Evolutionary conservation across 129 eudicot species (phyloP), one percentile per base, ranked within the genome.

Genomic region (Tanacetum coccineum): DNA sequence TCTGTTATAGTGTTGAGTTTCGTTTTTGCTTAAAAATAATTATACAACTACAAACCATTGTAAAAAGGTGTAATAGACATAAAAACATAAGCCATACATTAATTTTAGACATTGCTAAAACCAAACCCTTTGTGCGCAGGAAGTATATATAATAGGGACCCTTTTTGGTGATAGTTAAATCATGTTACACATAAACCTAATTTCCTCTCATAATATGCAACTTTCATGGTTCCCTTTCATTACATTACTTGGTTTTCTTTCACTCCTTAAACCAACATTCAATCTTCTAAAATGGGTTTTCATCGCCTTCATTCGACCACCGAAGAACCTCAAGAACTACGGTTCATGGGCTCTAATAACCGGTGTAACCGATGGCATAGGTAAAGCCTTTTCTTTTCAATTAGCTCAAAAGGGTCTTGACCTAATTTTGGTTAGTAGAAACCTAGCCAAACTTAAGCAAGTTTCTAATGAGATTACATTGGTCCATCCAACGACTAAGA

Each of bases 341-440:
- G 97, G 97, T 13, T 76, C 94, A 6, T 87, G 96, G 96, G 97
- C 94, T 0, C 46, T 87, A 44, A 58, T 91, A 66, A 91, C 97
- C 9, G 97, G 97, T 25, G 78, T 89, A 42, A 85, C 96, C n/a
- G 96, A 85, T 26, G 97, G 97, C 20, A 85, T 91, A 3, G 96
- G 97, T 1, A 85, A 80, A 74, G 83, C 97, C 18, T 76, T 91
- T 4, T 94, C 96, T 48, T 77, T 83, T 39, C 76, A 85, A 50
- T 78, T 91, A 9, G 96, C 97, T 0, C 5, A 76, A 18, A 80
- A 68, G 46, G 91, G 88, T 59, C 87, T 91, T 28, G 62, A 87
- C 78, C 83, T 91, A 3, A 64, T 91, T 20, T 77, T 91, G 15
- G 85, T 87, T 2, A 72, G 94, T 14, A 51, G 91, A 68, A 85